Conservation (phyloP, 2,329 filamentous ascomycete species). For the Trichoderma oligosporum region DNA sequence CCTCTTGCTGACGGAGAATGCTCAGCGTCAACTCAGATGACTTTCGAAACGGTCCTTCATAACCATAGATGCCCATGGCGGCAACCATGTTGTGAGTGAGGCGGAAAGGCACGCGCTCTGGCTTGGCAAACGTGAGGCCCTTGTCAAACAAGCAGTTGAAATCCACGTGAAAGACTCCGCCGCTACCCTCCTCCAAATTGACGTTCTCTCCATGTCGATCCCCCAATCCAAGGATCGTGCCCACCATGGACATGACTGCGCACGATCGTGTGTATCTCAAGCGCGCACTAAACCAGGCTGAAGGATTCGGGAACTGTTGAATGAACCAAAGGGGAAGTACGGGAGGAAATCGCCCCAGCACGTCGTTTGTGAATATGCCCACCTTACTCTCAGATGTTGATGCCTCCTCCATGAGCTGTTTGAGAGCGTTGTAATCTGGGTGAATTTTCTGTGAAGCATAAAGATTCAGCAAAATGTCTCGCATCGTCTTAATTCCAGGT, state of each 20-base stretch:
- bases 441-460: constrained; percentile 71
- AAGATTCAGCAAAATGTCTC: constrained; percentile 79
- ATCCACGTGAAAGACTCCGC: constrained; percentile 94
- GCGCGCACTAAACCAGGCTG: constrained; percentile 84
- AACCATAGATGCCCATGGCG: constrained; percentile 91
- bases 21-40: constrained; percentile 84
- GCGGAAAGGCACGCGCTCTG: constrained; percentile 91
- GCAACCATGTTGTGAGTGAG: constrained; percentile 98
- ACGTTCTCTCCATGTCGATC: constrained; percentile 98
- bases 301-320: constrained; percentile 89
- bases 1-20: constrained; percentile 84
- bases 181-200: constrained; percentile 86
- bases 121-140: constrained; percentile 89
- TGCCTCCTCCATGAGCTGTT: constrained; percentile 60
- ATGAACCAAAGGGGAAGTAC: constrained; percentile 94
- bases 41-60: constrained; percentile 88
- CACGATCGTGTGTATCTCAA: constrained; percentile 88
- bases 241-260: constrained; percentile 99
- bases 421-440: constrained; percentile 66
- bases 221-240: constrained; percentile 86
- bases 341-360: constrained; percentile 67
- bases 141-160: constrained; percentile 99
- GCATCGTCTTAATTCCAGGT: constrained; percentile 86
- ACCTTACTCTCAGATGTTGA: constrained; percentile 56
- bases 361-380: constrained; percentile 65